These are phyloP conservation scores for Colletotrichum falcatum DNA, from an alignment of 2,329 filamentous ascomycete genomes.

Conservation along the genomic window DNA sequence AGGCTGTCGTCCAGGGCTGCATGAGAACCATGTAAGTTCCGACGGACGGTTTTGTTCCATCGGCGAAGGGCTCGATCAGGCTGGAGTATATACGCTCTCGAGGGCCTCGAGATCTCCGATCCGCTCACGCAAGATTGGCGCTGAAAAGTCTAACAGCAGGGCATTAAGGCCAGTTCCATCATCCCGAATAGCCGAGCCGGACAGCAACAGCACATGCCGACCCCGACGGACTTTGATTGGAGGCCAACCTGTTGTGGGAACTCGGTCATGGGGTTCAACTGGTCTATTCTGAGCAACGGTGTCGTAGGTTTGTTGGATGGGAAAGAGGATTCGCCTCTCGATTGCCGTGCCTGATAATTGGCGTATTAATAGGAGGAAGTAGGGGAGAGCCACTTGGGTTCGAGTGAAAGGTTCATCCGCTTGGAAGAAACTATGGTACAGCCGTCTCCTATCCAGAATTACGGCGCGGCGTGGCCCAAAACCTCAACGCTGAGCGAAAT, in stretches of 20 bases:
- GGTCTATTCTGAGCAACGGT: not conserved
- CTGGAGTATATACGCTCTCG: not conserved
- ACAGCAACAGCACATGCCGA: not conserved
- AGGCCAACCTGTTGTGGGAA: not conserved
- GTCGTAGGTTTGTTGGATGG: too few relatives aligned
- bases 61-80: not conserved
- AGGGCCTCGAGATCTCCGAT: conserved; percentile 15
- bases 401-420: conserved; percentile 1
- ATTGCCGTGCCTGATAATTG: conserved; percentile 14
- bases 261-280: not conserved
- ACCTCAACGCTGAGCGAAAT: conserved; percentile 16
- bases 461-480: conserved; percentile 20
- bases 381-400: too few relatives aligned
- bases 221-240: not conserved
- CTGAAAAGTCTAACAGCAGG: not conserved
- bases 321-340: not conserved
- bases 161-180: not conserved
- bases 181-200: not conserved
- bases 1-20: conserved; percentile 41
- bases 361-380: not conserved
- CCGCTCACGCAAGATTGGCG: not conserved
- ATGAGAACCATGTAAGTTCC: conserved; percentile 33
- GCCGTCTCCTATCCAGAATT: conserved; percentile 16
- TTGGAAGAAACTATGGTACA: conserved; percentile 26
- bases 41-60: conserved; percentile 14